Percentiles rank a stretch among this genome's conserved stretches.
phyloP scores from a whole-genome alignment of 2,329 filamentous ascomycete genomes.

The Cladosporium cucumerinum region DNA sequence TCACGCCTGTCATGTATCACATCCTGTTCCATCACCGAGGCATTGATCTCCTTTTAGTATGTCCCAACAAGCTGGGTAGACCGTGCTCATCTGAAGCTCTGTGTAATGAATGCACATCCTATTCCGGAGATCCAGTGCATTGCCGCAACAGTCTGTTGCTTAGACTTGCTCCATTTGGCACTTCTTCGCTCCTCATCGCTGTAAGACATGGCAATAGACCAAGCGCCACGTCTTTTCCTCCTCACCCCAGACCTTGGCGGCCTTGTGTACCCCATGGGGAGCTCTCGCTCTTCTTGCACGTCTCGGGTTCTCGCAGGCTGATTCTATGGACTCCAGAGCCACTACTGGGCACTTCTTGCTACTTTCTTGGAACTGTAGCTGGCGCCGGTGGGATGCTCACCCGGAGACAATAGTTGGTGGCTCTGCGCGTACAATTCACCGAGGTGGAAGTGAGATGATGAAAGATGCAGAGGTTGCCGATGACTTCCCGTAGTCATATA shows the following conservation, averaged over 20 bases:
- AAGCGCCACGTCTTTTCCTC: not conserved
- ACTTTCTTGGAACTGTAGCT: not conserved
- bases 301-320: not conserved
- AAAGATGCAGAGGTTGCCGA: not conserved
- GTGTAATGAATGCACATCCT: not conserved
- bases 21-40: not conserved
- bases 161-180: not conserved
- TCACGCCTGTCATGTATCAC: not conserved
- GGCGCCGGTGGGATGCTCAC: not conserved
- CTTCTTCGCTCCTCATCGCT: not conserved
- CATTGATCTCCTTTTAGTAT: not conserved
- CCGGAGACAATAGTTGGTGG: not conserved
- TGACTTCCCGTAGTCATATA: not conserved
- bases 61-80: fast-evolving
- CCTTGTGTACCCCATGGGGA: constrained; percentile 4
- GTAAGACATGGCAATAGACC: not conserved
- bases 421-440: not conserved
- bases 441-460: not conserved
- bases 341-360: constrained; percentile 6
- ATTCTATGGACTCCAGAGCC: not conserved
- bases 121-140: not conserved
- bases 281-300: not conserved
- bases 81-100: not conserved
- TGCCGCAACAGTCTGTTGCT: not conserved
- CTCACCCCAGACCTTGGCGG: constrained; percentile 6